Percentiles rank a stretch among this genome's conserved stretches.
phyloP scores from a whole-genome alignment of 441 rosid genomes.

The Jatropha podagrica region DNA sequence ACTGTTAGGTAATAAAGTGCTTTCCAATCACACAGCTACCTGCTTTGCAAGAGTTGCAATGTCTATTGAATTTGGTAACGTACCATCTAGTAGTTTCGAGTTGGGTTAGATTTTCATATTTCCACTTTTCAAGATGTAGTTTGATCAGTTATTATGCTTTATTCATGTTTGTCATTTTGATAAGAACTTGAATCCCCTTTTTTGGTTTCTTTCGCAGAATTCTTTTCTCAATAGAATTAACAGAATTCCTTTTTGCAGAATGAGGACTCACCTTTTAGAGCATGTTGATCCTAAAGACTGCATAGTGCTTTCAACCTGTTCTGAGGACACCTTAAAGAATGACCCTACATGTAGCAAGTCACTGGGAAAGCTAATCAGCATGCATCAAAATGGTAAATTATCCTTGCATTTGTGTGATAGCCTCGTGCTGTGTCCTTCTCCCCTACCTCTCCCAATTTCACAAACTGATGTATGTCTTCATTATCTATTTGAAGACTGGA shows the following conservation, averaged over 20 bases:
- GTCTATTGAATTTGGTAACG: background rate
- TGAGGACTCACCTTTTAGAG: constrained; percentile 60
- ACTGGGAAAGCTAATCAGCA: constrained; percentile 54
- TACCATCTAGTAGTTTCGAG: background rate
- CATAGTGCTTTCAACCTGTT: constrained; percentile 41
- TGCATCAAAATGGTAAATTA: constrained; percentile 55
- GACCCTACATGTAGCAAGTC: constrained; percentile 64
- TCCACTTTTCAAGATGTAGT: background rate
- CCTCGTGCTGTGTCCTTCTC: background rate
- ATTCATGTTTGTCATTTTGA: background rate
- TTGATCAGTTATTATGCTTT: background rate
- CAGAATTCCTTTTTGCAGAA: constrained; percentile 38
- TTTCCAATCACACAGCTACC: background rate
- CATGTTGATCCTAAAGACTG: constrained; percentile 41
- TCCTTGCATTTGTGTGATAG: background rate
- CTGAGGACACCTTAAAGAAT: constrained; percentile 64
- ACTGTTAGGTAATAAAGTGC: background rate
- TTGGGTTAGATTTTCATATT: background rate
- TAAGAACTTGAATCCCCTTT: background rate
- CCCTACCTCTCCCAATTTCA: background rate
- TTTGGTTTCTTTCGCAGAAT: too few relatives aligned
- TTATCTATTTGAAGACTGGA: background rate
- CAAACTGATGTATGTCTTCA: background rate
- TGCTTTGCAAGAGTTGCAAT: background rate
- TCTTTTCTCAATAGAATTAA: background rate